These are phyloP conservation scores for Ajuga reptans DNA, from an alignment of 305 asterid species.

Conservation along the genomic window DNA sequence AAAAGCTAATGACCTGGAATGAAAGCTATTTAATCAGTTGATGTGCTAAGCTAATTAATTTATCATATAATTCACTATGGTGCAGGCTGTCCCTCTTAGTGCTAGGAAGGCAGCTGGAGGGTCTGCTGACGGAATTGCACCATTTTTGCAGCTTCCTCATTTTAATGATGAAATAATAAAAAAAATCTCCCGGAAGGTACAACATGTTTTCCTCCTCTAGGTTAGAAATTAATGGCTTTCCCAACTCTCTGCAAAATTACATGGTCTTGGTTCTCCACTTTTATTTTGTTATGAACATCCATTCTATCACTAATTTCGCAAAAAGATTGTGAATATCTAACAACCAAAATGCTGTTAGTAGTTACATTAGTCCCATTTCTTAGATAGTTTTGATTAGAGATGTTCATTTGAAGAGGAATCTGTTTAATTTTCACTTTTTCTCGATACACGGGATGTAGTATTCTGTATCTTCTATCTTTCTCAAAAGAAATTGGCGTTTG, in stretches of 20 bases:
- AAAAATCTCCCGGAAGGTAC: constrained; percentile 68
- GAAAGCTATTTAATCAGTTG: background rate
- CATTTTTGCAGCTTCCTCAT: constrained; percentile 92
- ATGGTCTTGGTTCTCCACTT: background rate
- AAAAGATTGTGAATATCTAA: background rate
- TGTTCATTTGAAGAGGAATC: background rate
- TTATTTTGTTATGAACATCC: background rate
- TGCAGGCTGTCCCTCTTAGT: constrained; percentile 89
- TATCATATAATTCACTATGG: constrained; percentile 17
- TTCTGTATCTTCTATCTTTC: constrained; percentile 1
- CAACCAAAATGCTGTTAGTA: background rate
- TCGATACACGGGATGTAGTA: background rate
- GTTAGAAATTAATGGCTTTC: background rate
- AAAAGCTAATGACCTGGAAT: background rate
- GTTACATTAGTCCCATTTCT: background rate
- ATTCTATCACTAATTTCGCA: background rate
- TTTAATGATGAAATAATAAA: constrained; percentile 59
- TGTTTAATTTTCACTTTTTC: background rate
- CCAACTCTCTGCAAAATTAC: background rate
- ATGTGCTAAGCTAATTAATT: constrained; percentile 16
- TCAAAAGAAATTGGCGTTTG: background rate
- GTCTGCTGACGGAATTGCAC: constrained; percentile 56
- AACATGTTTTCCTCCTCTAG: background rate
- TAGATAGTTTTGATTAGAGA: constrained; percentile 3
- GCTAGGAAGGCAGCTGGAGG: constrained; percentile 69